Conservation (phyloP, 2,329 filamentous ascomycete genomes). For the Aureobasidium sp. region DNA sequence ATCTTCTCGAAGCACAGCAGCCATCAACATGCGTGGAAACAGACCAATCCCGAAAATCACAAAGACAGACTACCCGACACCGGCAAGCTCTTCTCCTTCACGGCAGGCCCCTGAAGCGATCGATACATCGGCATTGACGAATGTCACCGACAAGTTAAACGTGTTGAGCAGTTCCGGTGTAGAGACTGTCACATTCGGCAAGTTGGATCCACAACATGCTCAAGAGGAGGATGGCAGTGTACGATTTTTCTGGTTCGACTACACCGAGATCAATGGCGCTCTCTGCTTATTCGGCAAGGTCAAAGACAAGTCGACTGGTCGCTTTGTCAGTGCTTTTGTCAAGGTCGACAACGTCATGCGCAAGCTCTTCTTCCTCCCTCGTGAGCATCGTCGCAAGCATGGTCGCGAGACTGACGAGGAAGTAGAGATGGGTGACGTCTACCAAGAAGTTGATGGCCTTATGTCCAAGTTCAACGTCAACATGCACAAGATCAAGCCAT, state of each 20-base stretch:
- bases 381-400: constrained; percentile 53
- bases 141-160: constrained; percentile 78
- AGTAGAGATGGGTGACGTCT: constrained; percentile 82
- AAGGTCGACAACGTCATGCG: constrained; percentile 92
- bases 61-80: constrained; percentile 62
- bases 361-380: constrained; percentile 88
- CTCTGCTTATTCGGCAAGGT: constrained; percentile 95
- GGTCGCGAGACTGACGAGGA: constrained; percentile 68
- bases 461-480: constrained; percentile 82
- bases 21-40: constrained; percentile 78
- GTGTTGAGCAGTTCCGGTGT: constrained; percentile 66
- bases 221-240: constrained; percentile 89
- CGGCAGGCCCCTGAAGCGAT: constrained; percentile 49
- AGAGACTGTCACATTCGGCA: constrained; percentile 62
- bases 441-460: constrained; percentile 76
- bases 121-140: constrained; percentile 81
- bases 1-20: constrained; percentile 55
- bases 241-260: constrained; percentile 95
- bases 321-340: constrained; percentile 85
- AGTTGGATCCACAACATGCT: constrained; percentile 76
- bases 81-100: constrained; percentile 68
- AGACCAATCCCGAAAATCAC: constrained; percentile 69
- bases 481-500: constrained; percentile 91
- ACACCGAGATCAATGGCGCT: constrained; percentile 83
- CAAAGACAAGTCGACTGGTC: constrained; percentile 72